Evolutionary conservation across 768 basidiomycete genomes (phyloP).

Genomic region (Asterophora lycoperdoides): DNA sequence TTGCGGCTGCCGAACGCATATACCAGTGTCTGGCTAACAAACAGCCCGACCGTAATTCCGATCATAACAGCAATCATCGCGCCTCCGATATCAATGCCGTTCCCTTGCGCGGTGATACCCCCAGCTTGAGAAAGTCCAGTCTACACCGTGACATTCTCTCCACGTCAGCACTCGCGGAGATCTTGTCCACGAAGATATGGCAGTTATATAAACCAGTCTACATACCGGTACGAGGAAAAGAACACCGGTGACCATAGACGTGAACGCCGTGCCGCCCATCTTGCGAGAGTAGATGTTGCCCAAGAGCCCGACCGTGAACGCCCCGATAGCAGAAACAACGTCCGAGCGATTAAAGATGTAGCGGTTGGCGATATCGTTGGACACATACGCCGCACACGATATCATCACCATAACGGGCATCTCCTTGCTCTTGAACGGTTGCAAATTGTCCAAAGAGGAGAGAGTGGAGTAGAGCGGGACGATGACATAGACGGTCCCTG

Average conservation of each 20-base stretch:
- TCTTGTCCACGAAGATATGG: too few relatives aligned
- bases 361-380: constrained; percentile 79
- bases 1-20: constrained; percentile 85
- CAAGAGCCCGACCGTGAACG: constrained; percentile 73
- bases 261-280: constrained; percentile 85
- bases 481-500: constrained; percentile 69
- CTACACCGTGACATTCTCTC: constrained; percentile 41
- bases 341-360: constrained; percentile 85
- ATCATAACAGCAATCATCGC: constrained; percentile 88
- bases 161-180: neutral
- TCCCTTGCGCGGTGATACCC: constrained; percentile 76
- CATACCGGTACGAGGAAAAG: constrained; percentile 78
- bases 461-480: constrained; percentile 72
- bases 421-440: constrained; percentile 68
- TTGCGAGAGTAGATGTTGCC: constrained; percentile 80
- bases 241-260: constrained; percentile 87
- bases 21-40: constrained; percentile 83
- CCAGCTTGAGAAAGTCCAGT: constrained; percentile 81
- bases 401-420: constrained; percentile 82
- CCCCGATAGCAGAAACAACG: constrained; percentile 80
- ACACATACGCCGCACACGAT: constrained; percentile 72
- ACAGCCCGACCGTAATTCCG: constrained; percentile 85
- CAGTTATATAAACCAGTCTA: constrained; percentile 28
- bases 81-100: constrained; percentile 78
- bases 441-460: constrained; percentile 75